A percentile compares a stretch with the other conserved stretches of the same genome.
These are phyloP conservation scores for Kingdonia uniflora DNA, from an alignment of 164 flowering plant species.

Conservation along the genomic window DNA sequence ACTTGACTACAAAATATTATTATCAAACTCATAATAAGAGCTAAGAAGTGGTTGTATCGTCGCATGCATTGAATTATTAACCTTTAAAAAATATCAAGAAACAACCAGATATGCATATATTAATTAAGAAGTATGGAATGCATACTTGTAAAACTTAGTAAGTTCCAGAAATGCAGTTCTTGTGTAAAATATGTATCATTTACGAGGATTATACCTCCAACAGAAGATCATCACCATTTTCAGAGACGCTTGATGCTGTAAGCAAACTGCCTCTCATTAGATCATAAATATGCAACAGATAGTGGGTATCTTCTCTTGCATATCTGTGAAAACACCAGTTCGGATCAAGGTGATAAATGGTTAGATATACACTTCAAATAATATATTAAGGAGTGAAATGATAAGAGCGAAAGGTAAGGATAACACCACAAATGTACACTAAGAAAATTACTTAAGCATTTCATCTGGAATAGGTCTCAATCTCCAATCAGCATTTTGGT, in stretches of 20 bases:
- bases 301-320: constrained; percentile 97
- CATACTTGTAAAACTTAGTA: neutral
- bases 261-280: constrained; percentile 49
- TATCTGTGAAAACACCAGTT: constrained; percentile 41
- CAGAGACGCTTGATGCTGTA: constrained; percentile 31
- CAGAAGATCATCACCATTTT: constrained; percentile 37
- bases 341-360: neutral
- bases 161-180: neutral
- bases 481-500: constrained; percentile 99
- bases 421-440: neutral
- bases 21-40: no score
- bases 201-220: constrained; percentile 42
- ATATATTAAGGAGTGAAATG: neutral
- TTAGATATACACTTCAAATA: constrained; percentile 3
- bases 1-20: no score
- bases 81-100: no score
- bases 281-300: constrained; percentile 80
- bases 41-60: no score
- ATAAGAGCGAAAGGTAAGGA: neutral
- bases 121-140: no score
- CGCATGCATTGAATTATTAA: no score
- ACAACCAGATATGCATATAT: no score
- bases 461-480: constrained; percentile 80
- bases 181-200: neutral
- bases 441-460: constrained; percentile 55